phyloP scores from a whole-genome alignment of 129 eudicot genomes.

The Flaveria linearis region DNA sequence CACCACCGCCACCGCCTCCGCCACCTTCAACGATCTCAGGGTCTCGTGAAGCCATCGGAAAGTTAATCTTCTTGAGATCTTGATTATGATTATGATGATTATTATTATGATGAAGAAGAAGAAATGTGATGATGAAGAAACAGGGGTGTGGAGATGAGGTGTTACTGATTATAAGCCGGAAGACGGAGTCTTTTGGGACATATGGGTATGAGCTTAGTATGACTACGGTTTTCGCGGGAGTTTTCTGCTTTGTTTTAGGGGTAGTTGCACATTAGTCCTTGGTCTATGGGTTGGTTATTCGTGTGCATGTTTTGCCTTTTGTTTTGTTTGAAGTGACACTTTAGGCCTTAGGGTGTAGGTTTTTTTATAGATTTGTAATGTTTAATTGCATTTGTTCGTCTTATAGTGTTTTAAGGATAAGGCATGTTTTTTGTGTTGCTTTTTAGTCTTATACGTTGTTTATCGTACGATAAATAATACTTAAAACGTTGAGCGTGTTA shows the following conservation, averaged over 20 bases:
- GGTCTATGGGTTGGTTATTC: neutral
- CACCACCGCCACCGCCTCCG: conserved; percentile 32
- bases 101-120: neutral
- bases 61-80: neutral
- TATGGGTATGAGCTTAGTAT: no score
- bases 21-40: conserved; percentile 44
- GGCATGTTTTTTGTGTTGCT: no score
- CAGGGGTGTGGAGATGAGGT: conserved; percentile 29
- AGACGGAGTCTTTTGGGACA: conserved; percentile 15
- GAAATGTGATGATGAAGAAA: conserved; percentile 9
- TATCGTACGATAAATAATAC: no score
- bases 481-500: no score
- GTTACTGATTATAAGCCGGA: conserved; percentile 20
- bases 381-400: no score
- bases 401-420: no score
- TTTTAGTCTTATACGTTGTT: no score
- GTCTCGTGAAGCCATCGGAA: conserved; percentile 40
- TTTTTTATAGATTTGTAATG: no score
- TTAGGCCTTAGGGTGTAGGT: no score
- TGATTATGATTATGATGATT: no score
- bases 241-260: neutral
- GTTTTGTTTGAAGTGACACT: neutral
- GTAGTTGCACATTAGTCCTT: neutral
- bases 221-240: conserved; percentile 29
- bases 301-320: neutral